A percentile compares a stretch with the other conserved stretches of the same genome.
These are phyloP conservation scores for Botrytis squamosa DNA, from an alignment of 2,329 filamentous ascomycete species.

Conservation along the genomic window DNA sequence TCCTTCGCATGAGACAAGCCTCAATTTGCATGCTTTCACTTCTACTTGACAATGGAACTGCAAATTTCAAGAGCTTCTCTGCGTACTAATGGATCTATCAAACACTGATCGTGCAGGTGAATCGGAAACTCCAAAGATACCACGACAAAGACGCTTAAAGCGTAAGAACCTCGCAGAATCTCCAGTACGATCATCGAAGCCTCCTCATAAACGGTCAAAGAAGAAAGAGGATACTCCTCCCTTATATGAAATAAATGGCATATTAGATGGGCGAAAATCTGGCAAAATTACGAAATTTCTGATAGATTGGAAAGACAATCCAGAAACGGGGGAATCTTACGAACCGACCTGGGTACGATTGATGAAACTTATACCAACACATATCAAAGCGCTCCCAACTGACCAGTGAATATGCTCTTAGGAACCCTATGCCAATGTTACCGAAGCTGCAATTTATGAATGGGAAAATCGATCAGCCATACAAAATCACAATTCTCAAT, in stretches of 20 bases:
- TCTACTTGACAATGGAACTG: constrained; percentile 14
- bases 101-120: constrained; percentile 13
- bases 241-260: constrained; percentile 22
- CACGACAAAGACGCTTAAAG: constrained; percentile 12
- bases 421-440: constrained; percentile 33
- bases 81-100: constrained; percentile 20
- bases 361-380: background rate
- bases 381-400: background rate
- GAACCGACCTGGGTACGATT: constrained; percentile 51
- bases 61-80: background rate
- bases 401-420: constrained; percentile 1
- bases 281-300: constrained; percentile 44
- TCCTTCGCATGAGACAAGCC: background rate
- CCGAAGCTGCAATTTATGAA: constrained; percentile 8
- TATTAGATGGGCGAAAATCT: constrained; percentile 25
- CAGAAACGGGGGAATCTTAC: constrained; percentile 49
- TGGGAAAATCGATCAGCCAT: constrained; percentile 18
- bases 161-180: constrained; percentile 4
- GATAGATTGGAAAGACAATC: constrained; percentile 57
- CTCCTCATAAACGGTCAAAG: background rate
- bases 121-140: constrained; percentile 3
- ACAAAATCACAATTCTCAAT: background rate
- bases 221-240: background rate
- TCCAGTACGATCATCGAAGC: background rate
- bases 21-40: background rate